Base-by-base conservation (phyloP, 1,139 yeast species). In the Blastobotrys serpentis region DNA sequence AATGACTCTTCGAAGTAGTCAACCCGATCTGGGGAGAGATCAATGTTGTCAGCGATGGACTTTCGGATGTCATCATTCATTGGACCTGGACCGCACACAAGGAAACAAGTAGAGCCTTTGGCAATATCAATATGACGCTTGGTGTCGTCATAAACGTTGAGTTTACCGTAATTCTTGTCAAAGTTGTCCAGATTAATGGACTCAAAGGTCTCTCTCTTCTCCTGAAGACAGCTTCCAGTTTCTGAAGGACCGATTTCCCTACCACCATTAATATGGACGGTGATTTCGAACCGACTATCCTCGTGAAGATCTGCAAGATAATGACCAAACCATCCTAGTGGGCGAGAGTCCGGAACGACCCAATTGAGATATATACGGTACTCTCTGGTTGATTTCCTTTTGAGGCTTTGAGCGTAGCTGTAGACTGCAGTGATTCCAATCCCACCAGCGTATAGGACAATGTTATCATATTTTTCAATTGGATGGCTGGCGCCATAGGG, bases 341-440 rank as follows among this genome's bases (percentile, higher is more conserved):
- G 66, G 14, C 68, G 65, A 33, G 66, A 66, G 47, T 76, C 78
- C 50, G 78, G 69, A 2, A 78, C 67, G 2, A 76, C 72, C 87
- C 87, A 82, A 17, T 38, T 23, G 16, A 46, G 21, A 3, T 23
- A 13, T 3, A 37, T 34, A 1, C 43, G 43, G 77, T 79, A 52
- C 26, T 47, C 41, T 67, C 71, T 19, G 49, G 21, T 25, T 49
- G 13, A 38, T 45, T 29, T 26, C 52, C 46, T 37, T 16, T 46
- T 25, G 49, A 46, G 37, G 56, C 53, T 39, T 10, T 16, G 34
- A 10, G 63, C 56, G 46, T 62, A 62, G 2, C 60, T 46, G 60
- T 63, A 58, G 2, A 58, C 50, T 0, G 81, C 80, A 1, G 90
- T 82, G 51, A 84, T 71, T 58, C 90, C 92, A 53, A 81, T 82